Percentiles rank a stretch among this genome's conserved stretches.
phyloP scores from a whole-genome alignment of 768 basidiomycete species.

The Solioccasus polychromus region DNA sequence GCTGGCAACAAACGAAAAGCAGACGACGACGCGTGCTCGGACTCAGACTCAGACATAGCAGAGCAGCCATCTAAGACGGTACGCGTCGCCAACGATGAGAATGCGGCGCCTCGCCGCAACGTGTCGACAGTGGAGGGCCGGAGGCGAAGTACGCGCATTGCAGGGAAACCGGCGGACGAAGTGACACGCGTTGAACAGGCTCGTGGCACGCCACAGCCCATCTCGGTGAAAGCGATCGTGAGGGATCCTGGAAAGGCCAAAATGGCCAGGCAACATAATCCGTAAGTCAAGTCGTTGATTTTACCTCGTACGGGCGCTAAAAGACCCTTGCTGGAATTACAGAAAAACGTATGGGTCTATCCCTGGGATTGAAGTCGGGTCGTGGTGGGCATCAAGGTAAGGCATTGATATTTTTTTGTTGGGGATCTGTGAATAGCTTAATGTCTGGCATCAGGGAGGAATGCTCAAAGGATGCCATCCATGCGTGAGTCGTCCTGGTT shows the following conservation, averaged over 20 bases:
- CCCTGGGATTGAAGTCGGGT: constrained; percentile 74
- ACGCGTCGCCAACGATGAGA: constrained; percentile 20
- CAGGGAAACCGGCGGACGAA: constrained; percentile 57
- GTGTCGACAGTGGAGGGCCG: constrained; percentile 21
- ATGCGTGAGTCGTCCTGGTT: constrained; percentile 60
- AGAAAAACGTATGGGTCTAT: constrained; percentile 82
- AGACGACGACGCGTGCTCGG: constrained; percentile 21
- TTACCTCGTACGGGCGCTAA: constrained; percentile 3
- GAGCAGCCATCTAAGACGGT: constrained; percentile 21
- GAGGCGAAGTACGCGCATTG: constrained; percentile 68
- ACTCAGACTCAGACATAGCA: constrained; percentile 31
- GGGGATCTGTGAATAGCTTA: background rate
- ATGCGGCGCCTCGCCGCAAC: constrained; percentile 1
- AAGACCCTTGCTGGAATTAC: constrained; percentile 1
- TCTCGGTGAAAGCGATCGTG: constrained; percentile 40
- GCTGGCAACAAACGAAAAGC: constrained; percentile 42
- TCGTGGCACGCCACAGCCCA: constrained; percentile 33
- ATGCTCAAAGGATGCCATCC: constrained; percentile 77
- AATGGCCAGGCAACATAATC: constrained; percentile 31
- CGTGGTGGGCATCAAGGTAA: constrained; percentile 76
- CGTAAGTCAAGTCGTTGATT: constrained; percentile 25
- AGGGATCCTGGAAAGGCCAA: constrained; percentile 35
- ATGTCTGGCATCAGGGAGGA: constrained; percentile 36
- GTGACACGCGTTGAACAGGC: constrained; percentile 34
- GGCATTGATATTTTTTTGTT: constrained; percentile 14